Evolutionary conservation across 441 rosid species (phyloP), one percentile per base, ranked within the genome.

Genomic region (Biscutella laevigata): DNA sequence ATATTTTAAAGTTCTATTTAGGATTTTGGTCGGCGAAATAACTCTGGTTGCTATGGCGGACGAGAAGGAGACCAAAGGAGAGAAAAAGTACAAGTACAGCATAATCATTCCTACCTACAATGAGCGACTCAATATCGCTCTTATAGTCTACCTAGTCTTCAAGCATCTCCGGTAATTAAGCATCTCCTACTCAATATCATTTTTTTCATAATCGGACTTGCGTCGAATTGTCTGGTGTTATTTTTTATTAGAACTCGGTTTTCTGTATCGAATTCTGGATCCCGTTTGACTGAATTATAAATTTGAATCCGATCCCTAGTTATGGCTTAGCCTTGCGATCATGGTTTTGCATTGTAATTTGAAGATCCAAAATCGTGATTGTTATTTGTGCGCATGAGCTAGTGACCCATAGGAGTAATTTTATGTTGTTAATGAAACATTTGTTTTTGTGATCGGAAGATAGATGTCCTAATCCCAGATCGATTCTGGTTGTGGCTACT

Each of bases 121-220:
- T 73, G 97, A 88, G 75, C 92, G 92, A 17, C 83, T 88, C 66
- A 92, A 92, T 68, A 82, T 92, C 62, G 83, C 95, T 27, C 74
- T 92, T 53, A 52, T 88, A 53, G 83, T 84, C 71, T 92, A 80
- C 78, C 95, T 92, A 57, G 55, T 88, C 69, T 92, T 84, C 79
- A 88, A 92, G 75, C 96, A 86, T 75, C 88, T 92, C 57, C 77
- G 74, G 96, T 91, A n/a, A n/a, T n/a, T n/a, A n/a, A n/a, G n/a
- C n/a, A n/a, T n/a, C n/a, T n/a, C n/a, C n/a, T n/a, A n/a, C n/a
- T n/a, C n/a, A n/a, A n/a, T n/a, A n/a, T n/a, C n/a, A n/a, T n/a
- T n/a, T n/a, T n/a, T n/a, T n/a, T 30, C 49, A 14, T 5, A 45
- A 30, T 39, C 43, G 10, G 8, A 2, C 34, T 57, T n/a, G 4